Base-by-base conservation (phyloP, 1,139 yeast genomes). In the Diutina mesorugosa region DNA sequence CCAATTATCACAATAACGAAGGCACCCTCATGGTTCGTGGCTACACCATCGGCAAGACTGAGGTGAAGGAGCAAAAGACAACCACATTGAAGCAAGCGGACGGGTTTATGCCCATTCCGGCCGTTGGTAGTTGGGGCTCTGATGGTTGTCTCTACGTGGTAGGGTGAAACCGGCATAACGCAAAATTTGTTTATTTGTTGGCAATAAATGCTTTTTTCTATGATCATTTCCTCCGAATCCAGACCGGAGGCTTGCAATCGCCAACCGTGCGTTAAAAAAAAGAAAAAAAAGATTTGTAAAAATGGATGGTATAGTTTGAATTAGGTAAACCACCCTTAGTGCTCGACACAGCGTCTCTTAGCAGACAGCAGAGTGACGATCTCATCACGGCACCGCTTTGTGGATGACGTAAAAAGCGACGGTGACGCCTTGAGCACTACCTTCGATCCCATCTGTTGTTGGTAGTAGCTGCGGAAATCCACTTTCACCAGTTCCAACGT, bases 41-140 rank as follows among this genome's bases (percentile, higher is more conserved):
- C 0, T 86, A 84, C 65, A 80, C 78, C 55, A 76, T 86, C 46
- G 91, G 91, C 0, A 83, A 76, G 59, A 67, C 71, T 9, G 16
- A 14, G 9, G 45, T 8, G n/a, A 9, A 10, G 35, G 7, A 50
- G 14, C 41, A 50, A 14, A 12, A n/a, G 8, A 16, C n/a, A 3
- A 7, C 41, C 14, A 6, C 29, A 18, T 18, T n/a, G n/a, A 47
- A 47, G 30, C 35, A 28, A 12, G 16, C 53, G 12, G 53, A 50
- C 35, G 53, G 53, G 45, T 50, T 50, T n/a, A 50, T 50, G 53
- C 53, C 53, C 21, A 50, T 32, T 18, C 10, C 53, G 0, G 45
- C 32, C 26, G 10, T 32, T 12, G 53, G 53, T 10, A 30, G 28
- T n/a, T 50, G 41, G 41, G 53, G 53, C 14, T 12, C 41, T 3